These are phyloP conservation scores for Emericellopsis cladophorae DNA, from an alignment of 2,329 filamentous ascomycete genomes.

Conservation along the genomic window DNA sequence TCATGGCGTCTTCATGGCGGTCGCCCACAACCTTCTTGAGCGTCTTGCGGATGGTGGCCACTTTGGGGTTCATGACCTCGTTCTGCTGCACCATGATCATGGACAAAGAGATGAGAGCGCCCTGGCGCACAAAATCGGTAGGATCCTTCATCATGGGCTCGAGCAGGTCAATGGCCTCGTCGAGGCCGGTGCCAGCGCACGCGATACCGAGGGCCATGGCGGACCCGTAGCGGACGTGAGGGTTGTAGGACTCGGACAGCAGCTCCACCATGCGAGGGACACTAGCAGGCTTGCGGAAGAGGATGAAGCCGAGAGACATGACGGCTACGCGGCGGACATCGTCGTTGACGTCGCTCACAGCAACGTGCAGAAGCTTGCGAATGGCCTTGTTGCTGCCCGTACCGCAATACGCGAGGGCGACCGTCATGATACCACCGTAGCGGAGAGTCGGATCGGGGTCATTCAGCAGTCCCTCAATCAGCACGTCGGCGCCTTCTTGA, in stretches of 20 bases:
- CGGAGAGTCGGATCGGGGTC: slow-evolving; percentile 88
- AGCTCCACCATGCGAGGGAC: slow-evolving; percentile 98
- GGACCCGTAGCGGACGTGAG: slow-evolving; percentile 92
- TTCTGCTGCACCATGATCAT: slow-evolving; percentile 99
- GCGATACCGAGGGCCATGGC: slow-evolving; percentile 98
- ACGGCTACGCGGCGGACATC: slow-evolving; percentile 93
- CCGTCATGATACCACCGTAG: slow-evolving; percentile 98
- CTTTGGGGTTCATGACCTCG: slow-evolving; percentile 96
- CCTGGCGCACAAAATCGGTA: slow-evolving; percentile 94
- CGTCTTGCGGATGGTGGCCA: slow-evolving; percentile 78
- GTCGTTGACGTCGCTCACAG: slow-evolving; percentile 95
- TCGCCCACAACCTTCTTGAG: slow-evolving; percentile 90
- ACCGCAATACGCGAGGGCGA: slow-evolving; percentile 92
- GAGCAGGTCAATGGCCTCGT: slow-evolving; percentile 90
- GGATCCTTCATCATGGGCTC: slow-evolving; percentile 99
- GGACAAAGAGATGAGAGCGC: slow-evolving; percentile 81
- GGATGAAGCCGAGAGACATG: slow-evolving; percentile 94
- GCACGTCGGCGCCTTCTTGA: slow-evolving; percentile 86
- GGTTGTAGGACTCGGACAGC: slow-evolving; percentile 96
- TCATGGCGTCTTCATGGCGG: slow-evolving; percentile 97
- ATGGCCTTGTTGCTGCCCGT: slow-evolving; percentile 98
- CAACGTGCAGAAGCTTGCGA: slow-evolving; percentile 85
- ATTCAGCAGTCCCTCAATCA: slow-evolving; percentile 85
- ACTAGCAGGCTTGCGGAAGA: slow-evolving; percentile 94
- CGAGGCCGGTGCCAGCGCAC: slow-evolving; percentile 87